Conservation (phyloP, 805 yeast species). For the Kluyveromyces starmeri region DNA sequence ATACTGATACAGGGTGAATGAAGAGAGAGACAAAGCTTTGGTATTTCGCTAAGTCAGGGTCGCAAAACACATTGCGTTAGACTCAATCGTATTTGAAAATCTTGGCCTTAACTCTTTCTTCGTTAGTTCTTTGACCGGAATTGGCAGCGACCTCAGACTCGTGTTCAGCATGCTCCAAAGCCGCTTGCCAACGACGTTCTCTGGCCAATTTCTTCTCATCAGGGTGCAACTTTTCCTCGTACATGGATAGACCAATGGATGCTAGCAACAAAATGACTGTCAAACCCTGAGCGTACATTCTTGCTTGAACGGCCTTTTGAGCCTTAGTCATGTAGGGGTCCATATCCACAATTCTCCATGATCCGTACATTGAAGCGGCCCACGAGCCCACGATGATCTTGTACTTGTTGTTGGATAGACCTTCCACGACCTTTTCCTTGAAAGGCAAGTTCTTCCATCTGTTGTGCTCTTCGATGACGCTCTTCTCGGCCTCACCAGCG, state of each 20-base stretch:
- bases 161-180: constrained; percentile 37
- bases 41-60: too few species aligned
- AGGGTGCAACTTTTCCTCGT: constrained; percentile 48
- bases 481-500: constrained; percentile 33
- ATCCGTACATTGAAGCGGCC: constrained; percentile 75
- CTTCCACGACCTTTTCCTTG: constrained; percentile 41
- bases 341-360: constrained; percentile 64
- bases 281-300: constrained; percentile 84
- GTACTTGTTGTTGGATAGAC: constrained; percentile 49
- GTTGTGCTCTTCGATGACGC: constrained; percentile 36
- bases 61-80: not conserved
- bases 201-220: constrained; percentile 29
- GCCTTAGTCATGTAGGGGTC: constrained; percentile 68
- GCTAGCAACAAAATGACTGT: constrained; percentile 65
- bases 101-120: constrained; percentile 33
- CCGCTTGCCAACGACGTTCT: constrained; percentile 40
- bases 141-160: constrained; percentile 22
- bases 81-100: constrained; percentile 20
- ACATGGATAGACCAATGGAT: constrained; percentile 56
- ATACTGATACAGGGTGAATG: too few species aligned
- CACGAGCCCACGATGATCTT: constrained; percentile 61
- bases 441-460: constrained; percentile 44
- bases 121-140: constrained; percentile 22
- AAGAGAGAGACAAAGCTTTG: too few species aligned
- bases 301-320: constrained; percentile 78